phyloP scores from a whole-genome alignment of 129 eudicot species.

The Centrapalus pauciflorus region DNA sequence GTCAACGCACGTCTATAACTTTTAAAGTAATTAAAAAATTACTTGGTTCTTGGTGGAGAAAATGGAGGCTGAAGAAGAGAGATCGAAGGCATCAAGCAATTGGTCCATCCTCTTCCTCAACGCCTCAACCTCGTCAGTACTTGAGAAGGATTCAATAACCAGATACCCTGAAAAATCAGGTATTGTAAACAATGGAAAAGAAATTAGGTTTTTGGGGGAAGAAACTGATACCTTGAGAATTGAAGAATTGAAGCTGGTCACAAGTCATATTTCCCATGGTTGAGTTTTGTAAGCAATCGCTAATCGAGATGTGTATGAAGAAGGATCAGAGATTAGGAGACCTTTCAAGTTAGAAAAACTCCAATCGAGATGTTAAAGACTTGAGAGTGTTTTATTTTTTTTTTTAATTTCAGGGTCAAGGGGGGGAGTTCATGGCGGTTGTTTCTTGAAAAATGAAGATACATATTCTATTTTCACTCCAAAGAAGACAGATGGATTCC shows the following conservation, averaged over 20 bases:
- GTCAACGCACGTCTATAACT: background rate
- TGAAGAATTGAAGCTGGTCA: slow-evolving; percentile 61
- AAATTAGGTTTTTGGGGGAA: background rate
- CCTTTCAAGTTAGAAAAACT: background rate
- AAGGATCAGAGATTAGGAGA: background rate
- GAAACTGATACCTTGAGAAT: slow-evolving; percentile 51
- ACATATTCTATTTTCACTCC: too few relatives aligned
- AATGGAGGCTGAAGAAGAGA: slow-evolving; percentile 54
- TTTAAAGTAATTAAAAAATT: background rate
- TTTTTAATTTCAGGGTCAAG: background rate
- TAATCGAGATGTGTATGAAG: background rate
- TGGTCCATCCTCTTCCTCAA: slow-evolving; percentile 66
- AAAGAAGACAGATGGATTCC: too few relatives aligned
- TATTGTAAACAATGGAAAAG: background rate
- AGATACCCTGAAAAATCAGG: slow-evolving; percentile 44
- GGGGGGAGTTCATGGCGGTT: slow-evolving; percentile 9
- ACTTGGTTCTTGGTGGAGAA: slow-evolving; percentile 95
- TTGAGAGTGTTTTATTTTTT: background rate
- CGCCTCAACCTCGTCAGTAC: slow-evolving; percentile 51
- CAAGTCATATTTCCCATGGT: slow-evolving; percentile 55
- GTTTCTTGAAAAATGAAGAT: background rate
- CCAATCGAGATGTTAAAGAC: too few relatives aligned
- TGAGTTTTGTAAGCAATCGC: background rate
- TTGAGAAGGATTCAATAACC: slow-evolving; percentile 69
- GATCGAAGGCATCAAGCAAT: slow-evolving; percentile 71